phyloP scores from a whole-genome alignment of 495 filamentous ascomycete species.

The Penicillium ochrochloron region DNA sequence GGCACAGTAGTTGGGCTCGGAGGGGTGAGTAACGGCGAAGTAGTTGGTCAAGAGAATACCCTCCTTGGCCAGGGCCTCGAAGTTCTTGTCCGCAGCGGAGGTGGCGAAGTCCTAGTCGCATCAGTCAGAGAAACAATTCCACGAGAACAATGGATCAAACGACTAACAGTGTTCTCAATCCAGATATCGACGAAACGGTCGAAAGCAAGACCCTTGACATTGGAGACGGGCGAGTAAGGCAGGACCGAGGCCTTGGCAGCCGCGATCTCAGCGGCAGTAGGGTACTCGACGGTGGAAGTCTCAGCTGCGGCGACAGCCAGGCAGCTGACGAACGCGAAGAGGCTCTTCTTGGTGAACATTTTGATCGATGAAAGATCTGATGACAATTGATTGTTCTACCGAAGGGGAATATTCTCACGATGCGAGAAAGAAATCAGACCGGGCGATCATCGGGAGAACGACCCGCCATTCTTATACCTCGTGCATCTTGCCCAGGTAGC shows the following conservation, averaged over 20 bases:
- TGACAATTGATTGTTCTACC: not conserved
- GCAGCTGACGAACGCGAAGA: slow-evolving; percentile 28
- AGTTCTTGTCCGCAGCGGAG: slow-evolving; percentile 53
- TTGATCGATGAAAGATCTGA: not conserved
- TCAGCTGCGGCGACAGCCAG: slow-evolving; percentile 37
- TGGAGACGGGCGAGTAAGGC: slow-evolving; percentile 58
- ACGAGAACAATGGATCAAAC: not conserved
- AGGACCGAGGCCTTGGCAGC: slow-evolving; percentile 36
- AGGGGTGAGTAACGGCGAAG: slow-evolving; percentile 66
- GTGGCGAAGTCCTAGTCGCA: slow-evolving; percentile 57
- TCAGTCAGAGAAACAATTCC: too few species aligned
- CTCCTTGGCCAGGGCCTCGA: slow-evolving; percentile 60
- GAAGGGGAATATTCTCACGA: not conserved
- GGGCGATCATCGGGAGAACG: slow-evolving; percentile 7
- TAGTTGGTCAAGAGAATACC: slow-evolving; percentile 71
- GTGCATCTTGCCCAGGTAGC: not conserved
- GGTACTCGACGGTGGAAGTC: slow-evolving; percentile 34
- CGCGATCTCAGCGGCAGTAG: slow-evolving; percentile 39
- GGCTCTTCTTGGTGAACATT: slow-evolving; percentile 35
- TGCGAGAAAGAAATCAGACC: slow-evolving; percentile 2
- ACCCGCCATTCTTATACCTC: slow-evolving; percentile 25
- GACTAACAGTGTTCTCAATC: slow-evolving; percentile 71
- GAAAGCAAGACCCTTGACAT: slow-evolving; percentile 67
- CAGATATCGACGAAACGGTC: slow-evolving; percentile 70
- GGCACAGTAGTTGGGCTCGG: slow-evolving; percentile 73